Evolutionary conservation across 345 rosid species (phyloP), one percentile per base, ranked within the genome.

Genomic region (Gossypium arboreum): DNA sequence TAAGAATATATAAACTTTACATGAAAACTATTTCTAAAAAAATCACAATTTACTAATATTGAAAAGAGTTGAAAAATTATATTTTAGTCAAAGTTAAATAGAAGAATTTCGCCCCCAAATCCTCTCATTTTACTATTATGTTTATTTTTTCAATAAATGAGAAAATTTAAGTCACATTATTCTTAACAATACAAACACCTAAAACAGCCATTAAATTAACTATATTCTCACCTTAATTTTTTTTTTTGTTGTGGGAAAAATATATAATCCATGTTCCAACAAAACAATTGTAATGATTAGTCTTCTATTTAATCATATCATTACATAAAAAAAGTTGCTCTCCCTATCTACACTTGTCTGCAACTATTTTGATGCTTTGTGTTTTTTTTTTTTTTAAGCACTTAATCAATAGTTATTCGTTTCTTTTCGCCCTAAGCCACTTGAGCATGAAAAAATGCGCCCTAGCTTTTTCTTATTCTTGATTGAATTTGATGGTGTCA

Each of bases 401-500:
- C 20, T 3, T 47, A 47, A 68, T 16, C 58, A 50, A 24, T 50
- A 15, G 20, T 25, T 68, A 68, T 68, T 68, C 72, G 72, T 50
- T 68, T 68, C 58, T 15, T 68, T 25, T 48, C 72, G 16, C 58
- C 41, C 57, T 13, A 22, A 68, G 72, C 71, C 72, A 68, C 58
- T 48, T 25, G 43, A 27, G 7, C 20, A 17, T 13, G 22, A 25
- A 48, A 62, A 62, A 56, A 68, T 48, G 22, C 43, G 44, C 72
- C 22, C 34, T 25, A 68, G 9, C 73, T 68, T 68, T 68, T 68
- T 68, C 8, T 50, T 68, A 50, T 68, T 68, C 73, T 68, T 50
- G 15, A 68, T 68, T 50, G 39, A 27, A 15, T 25, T 68, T 51
- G 73, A 50, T 27, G 59, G 45, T 50, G 44, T 68, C 59, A 48